phyloP scores from a whole-genome alignment of 2,329 filamentous ascomycete genomes.

The Knufia petricola region DNA sequence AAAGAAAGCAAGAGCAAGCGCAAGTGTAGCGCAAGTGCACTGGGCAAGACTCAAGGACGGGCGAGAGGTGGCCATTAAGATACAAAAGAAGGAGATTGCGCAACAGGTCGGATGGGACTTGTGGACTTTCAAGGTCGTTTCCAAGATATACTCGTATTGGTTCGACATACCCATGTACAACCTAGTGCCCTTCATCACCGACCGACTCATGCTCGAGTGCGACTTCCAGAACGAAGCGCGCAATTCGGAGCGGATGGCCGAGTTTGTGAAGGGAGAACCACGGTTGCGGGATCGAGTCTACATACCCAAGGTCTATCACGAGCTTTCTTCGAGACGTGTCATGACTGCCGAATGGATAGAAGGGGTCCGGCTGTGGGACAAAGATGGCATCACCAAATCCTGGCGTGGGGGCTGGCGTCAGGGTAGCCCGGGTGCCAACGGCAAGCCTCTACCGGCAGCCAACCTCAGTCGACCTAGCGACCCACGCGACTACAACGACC shows the following conservation, averaged over 20 bases:
- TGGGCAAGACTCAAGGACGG: constrained; percentile 83
- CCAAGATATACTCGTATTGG: constrained; percentile 70
- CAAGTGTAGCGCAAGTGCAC: constrained; percentile 93
- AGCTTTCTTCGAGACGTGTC: constrained; percentile 71
- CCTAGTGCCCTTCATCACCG: constrained; percentile 83
- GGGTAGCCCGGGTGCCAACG: constrained; percentile 69
- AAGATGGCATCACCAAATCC: constrained; percentile 62
- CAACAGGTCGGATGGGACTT: constrained; percentile 89
- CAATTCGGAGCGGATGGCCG: constrained; percentile 77
- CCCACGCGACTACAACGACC: constrained; percentile 40
- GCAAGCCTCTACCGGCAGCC: constrained; percentile 50
- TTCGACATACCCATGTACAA: constrained; percentile 91
- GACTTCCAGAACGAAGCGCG: constrained; percentile 87
- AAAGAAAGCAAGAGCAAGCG: constrained; percentile 61
- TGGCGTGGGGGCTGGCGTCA: constrained; percentile 71
- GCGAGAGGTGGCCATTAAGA: constrained; percentile 85
- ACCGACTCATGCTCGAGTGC: constrained; percentile 84
- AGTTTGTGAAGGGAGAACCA: constrained; percentile 64
- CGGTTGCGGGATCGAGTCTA: constrained; percentile 73
- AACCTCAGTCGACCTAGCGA: constrained; percentile 34
- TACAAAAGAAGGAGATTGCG: constrained; percentile 90
- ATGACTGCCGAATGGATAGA: constrained; percentile 98
- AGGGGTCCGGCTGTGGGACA: constrained; percentile 86
- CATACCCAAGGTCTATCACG: constrained; percentile 72
- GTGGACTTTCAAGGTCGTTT: constrained; percentile 86